A percentile compares a stretch with the other conserved stretches of the same genome.
Conservation (phyloP, 2,329 filamentous ascomycete species). For the Magnaporthiopsis rhizophila region DNA sequence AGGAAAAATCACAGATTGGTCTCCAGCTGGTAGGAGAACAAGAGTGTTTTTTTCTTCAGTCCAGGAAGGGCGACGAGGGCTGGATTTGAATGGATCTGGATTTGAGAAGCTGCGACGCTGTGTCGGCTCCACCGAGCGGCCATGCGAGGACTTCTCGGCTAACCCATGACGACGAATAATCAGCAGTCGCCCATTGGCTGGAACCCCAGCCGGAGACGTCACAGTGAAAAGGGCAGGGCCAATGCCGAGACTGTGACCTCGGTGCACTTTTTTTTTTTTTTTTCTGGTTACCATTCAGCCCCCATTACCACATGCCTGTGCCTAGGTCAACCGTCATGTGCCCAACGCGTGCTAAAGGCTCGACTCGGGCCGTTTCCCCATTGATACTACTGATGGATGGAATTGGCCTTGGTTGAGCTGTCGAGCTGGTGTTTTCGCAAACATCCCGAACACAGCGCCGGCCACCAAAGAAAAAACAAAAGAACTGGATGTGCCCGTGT, state of each 20-base stretch:
- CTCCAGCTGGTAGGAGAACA: background rate
- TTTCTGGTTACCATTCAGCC: no score
- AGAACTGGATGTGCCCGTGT: background rate
- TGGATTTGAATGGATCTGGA: background rate
- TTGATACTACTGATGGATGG: background rate
- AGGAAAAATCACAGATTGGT: background rate
- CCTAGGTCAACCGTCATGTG: no score
- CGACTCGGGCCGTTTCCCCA: background rate
- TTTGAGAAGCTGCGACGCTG: background rate
- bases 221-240: background rate
- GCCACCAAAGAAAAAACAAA: background rate
- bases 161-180: background rate
- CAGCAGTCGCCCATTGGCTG: background rate
- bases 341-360: no score
- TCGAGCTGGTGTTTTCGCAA: background rate
- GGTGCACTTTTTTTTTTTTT: constrained; percentile 1
- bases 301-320: background rate
- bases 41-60: background rate
- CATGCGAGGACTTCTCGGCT: background rate
- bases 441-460: background rate
- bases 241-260: background rate
- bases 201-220: background rate
- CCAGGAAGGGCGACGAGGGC: background rate
- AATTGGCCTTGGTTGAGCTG: background rate
- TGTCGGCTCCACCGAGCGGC: background rate